Conservation (phyloP, 345 rosid species). For the Eucalyptus polybractea region DNA sequence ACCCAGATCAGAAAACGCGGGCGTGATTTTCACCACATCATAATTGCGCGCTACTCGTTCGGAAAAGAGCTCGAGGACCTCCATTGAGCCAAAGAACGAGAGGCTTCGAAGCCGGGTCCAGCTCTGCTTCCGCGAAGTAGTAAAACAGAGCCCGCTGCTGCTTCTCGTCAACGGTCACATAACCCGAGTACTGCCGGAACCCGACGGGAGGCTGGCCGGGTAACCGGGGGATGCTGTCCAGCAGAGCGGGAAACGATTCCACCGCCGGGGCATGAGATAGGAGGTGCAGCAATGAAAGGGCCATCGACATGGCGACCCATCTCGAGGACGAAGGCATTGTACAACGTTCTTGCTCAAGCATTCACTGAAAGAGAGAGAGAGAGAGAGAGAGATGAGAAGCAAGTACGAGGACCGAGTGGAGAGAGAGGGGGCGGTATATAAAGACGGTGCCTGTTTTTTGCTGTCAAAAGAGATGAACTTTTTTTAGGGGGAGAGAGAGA, state of each 20-base stretch:
- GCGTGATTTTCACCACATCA: background rate
- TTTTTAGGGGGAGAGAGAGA: background rate
- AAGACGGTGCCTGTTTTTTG: background rate
- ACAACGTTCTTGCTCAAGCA: background rate
- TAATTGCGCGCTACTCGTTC: background rate
- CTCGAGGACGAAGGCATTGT: background rate
- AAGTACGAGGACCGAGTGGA: background rate
- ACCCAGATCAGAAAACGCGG: background rate
- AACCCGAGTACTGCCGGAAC: constrained; percentile 80
- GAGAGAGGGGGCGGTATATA: background rate
- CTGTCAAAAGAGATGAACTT: background rate
- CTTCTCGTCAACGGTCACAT: constrained; percentile 62
- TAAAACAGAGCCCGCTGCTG: constrained; percentile 79
- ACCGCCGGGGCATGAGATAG: constrained; percentile 3
- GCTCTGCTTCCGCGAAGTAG: constrained; percentile 90
- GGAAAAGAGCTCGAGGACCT: constrained; percentile 21
- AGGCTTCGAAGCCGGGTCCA: constrained; percentile 63
- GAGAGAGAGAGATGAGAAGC: background rate
- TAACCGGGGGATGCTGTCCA: constrained; percentile 38
- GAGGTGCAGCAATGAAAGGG: constrained; percentile 8
- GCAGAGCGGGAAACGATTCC: constrained; percentile 14
- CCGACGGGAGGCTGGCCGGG: constrained; percentile 86
- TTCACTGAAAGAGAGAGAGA: background rate
- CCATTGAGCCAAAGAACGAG: constrained; percentile 99
- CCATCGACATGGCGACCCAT: constrained; percentile 2